Evolutionary conservation across 495 filamentous ascomycete genomes (phyloP).

Genomic region (Neurospora tetrasperma): DNA sequence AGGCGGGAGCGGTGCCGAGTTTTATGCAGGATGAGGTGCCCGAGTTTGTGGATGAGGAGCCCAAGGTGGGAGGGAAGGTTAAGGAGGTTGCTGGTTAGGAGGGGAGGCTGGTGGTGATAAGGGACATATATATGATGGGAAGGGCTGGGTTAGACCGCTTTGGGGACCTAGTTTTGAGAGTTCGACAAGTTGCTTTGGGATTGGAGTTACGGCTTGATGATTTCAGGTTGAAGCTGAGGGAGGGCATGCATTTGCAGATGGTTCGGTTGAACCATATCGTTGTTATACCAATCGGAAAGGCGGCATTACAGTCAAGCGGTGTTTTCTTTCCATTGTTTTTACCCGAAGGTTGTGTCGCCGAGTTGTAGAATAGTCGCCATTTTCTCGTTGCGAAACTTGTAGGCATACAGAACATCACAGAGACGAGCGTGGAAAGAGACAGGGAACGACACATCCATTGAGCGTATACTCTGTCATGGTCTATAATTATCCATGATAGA

Average conservation of each 20-base stretch:
- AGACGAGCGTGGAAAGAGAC: background rate
- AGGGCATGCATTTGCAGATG: background rate
- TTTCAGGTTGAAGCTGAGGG: background rate
- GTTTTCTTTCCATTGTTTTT: background rate
- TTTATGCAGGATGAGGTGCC: conserved; percentile 75
- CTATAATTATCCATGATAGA: background rate
- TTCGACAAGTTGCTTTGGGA: background rate
- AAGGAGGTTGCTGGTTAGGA: conserved; percentile 61
- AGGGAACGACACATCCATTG: background rate
- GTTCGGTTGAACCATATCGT: background rate
- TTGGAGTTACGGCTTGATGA: background rate
- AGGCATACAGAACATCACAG: background rate
- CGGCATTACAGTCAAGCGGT: background rate
- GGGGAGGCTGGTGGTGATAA: too few relatives aligned
- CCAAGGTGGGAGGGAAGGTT: conserved; percentile 54
- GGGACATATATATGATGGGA: background rate
- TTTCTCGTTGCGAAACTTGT: background rate
- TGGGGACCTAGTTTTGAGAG: background rate
- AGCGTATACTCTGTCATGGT: background rate
- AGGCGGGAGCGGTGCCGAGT: conserved; percentile 48
- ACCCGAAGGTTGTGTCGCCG: background rate
- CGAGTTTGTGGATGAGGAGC: conserved; percentile 79
- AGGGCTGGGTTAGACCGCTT: background rate
- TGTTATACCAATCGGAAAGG: background rate
- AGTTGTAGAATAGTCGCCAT: background rate